Conservation (phyloP, 2,329 filamentous ascomycete genomes). For the Fusarium goolgardi region DNA sequence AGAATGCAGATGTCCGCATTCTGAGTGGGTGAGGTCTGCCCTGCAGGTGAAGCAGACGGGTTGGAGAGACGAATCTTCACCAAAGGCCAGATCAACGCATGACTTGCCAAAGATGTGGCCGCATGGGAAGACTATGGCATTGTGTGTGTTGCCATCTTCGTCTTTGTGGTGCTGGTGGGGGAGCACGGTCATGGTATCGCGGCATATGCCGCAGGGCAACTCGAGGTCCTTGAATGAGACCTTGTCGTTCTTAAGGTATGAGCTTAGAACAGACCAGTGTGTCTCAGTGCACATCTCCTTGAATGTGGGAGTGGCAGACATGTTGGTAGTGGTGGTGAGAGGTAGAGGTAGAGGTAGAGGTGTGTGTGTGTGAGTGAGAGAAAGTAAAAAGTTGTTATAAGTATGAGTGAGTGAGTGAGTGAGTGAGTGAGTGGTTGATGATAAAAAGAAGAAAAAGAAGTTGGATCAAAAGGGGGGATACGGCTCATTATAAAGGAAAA, state of each 20-base stretch:
- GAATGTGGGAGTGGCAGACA: background rate
- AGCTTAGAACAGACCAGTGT: background rate
- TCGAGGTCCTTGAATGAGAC: background rate
- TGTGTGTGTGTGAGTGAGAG: background rate
- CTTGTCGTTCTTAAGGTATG: background rate
- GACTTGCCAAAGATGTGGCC: conserved; percentile 12
- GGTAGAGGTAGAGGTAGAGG: background rate
- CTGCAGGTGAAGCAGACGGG: background rate
- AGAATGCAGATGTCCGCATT: background rate
- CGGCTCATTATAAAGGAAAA: no score
- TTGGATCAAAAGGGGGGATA: no score
- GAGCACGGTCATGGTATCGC: background rate
- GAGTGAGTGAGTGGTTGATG: no score
- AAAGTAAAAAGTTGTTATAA: no score
- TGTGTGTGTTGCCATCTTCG: background rate
- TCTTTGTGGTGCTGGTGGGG: background rate
- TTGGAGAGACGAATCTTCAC: background rate
- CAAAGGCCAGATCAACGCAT: background rate
- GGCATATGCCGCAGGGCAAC: background rate
- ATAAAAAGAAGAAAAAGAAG: no score
- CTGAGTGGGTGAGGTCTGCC: background rate
- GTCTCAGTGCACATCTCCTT: background rate
- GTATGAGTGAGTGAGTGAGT: no score
- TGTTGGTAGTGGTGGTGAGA: background rate
- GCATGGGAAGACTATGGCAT: background rate